Conservation (phyloP, 1,284 basidiomycete species). For the Boletus albobrunnescens region DNA sequence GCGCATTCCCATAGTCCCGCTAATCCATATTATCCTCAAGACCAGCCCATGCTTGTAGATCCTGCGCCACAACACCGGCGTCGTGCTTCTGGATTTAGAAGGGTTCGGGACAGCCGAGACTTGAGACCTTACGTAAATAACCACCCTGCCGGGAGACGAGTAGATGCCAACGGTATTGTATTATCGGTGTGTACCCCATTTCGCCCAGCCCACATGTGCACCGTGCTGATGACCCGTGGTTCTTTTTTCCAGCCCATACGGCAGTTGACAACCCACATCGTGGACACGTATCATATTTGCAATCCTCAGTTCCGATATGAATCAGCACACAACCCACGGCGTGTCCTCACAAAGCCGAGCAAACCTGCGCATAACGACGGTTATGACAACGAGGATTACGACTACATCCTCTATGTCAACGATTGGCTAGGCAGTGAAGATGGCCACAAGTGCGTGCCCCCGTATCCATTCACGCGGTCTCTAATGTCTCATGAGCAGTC, state of each 20-base stretch:
- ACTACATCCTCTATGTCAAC: slow-evolving; percentile 97
- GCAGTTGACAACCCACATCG: slow-evolving; percentile 80
- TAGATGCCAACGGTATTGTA: slow-evolving; percentile 60
- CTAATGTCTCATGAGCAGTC: slow-evolving; percentile 22
- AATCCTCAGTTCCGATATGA: slow-evolving; percentile 93
- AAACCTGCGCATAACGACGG: slow-evolving; percentile 92
- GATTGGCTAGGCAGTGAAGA: slow-evolving; percentile 91
- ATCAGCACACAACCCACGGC: slow-evolving; percentile 84
- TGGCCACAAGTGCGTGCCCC: slow-evolving; percentile 74
- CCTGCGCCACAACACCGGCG: slow-evolving; percentile 57
- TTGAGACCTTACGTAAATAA: slow-evolving; percentile 63
- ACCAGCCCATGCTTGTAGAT: slow-evolving; percentile 68
- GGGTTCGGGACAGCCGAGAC: slow-evolving; percentile 67
- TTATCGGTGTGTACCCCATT: slow-evolving; percentile 51
- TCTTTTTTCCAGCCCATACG: slow-evolving; percentile 64
- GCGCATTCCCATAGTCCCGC: slow-evolving; percentile 48
- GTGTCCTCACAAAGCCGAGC: slow-evolving; percentile 93
- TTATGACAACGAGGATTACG: slow-evolving; percentile 95
- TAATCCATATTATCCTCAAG: slow-evolving; percentile 54
- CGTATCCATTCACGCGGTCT: slow-evolving; percentile 8
- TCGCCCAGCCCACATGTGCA: slow-evolving; percentile 4
- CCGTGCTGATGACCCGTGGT: slow-evolving; percentile 12
- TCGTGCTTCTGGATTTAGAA: slow-evolving; percentile 64
- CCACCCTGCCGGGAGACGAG: slow-evolving; percentile 56
- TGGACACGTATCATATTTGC: slow-evolving; percentile 89